Conservation (phyloP, 2,329 filamentous ascomycete genomes). For the Chaetomium sp. region DNA sequence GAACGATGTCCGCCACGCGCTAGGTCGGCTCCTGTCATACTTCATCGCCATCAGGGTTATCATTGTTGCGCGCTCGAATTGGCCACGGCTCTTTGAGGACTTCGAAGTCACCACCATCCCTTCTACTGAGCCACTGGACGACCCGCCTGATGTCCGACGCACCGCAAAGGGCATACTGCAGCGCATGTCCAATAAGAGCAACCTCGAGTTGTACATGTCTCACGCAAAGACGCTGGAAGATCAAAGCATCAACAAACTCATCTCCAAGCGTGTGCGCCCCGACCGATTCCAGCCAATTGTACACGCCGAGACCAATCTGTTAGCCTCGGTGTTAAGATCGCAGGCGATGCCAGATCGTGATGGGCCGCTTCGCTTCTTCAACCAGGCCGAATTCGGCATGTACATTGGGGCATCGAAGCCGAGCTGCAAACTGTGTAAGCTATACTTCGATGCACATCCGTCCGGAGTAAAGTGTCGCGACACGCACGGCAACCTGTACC, state of each 20-base stretch:
- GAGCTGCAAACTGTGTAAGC: slow-evolving; percentile 33
- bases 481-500: slow-evolving; percentile 34
- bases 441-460: slow-evolving; percentile 30
- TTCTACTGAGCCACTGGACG: slow-evolving; percentile 20
- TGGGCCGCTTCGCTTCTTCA: slow-evolving; percentile 26
- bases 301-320: slow-evolving; percentile 30
- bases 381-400: slow-evolving; percentile 23
- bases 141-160: slow-evolving; percentile 9
- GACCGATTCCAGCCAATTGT: slow-evolving; percentile 26
- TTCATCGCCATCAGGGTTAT: slow-evolving; percentile 22
- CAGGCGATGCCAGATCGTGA: neutral
- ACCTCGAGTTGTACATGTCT: neutral
- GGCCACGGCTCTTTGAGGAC: slow-evolving; percentile 29
- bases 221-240: neutral
- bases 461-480: slow-evolving; percentile 26
- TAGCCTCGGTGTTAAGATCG: slow-evolving; percentile 25
- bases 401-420: slow-evolving; percentile 39
- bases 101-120: slow-evolving; percentile 24
- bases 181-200: slow-evolving; percentile 3
- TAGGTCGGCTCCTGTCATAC: slow-evolving; percentile 26
- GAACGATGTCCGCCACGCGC: slow-evolving; percentile 24
- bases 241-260: slow-evolving; percentile 5
- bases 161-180: slow-evolving; percentile 18
- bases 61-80: slow-evolving; percentile 24
- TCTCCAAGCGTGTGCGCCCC: slow-evolving; percentile 3